phyloP scores from a whole-genome alignment of 2,329 filamentous ascomycete genomes.

The Arthrinium phaeospermum region DNA sequence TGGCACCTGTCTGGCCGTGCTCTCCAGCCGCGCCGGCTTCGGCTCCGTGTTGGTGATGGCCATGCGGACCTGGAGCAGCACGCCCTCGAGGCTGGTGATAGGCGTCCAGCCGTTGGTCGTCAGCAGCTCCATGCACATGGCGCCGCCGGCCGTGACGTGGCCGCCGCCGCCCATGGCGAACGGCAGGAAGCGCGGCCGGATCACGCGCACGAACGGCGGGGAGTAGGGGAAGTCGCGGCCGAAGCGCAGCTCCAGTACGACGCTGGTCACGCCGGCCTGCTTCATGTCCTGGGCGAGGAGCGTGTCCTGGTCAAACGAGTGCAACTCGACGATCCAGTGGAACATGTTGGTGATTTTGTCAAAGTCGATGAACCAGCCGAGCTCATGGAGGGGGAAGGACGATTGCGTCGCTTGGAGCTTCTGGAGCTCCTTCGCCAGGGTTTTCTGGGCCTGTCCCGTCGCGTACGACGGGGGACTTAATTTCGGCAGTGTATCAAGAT shows the following conservation, averaged over 20 bases:
- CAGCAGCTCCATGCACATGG: conserved; percentile 83
- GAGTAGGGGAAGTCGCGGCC: conserved; percentile 75
- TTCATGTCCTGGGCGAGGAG: conserved; percentile 80
- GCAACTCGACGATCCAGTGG: conserved; percentile 90
- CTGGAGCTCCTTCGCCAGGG: conserved; percentile 69
- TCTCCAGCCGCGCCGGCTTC: conserved; percentile 70
- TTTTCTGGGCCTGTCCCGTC: conserved; percentile 62
- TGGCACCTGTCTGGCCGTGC: neutral
- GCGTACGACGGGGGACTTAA: conserved; percentile 72
- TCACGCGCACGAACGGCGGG: conserved; percentile 84
- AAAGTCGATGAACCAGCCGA: conserved; percentile 85
- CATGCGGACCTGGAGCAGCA: conserved; percentile 81
- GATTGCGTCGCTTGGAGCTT: conserved; percentile 69
- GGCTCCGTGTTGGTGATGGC: conserved; percentile 74
- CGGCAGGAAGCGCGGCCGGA: conserved; percentile 78
- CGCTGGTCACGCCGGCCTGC: conserved; percentile 61
- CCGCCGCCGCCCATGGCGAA: conserved; percentile 79
- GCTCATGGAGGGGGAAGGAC: conserved; percentile 62
- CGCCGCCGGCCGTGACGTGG: conserved; percentile 83
- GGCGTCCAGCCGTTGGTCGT: conserved; percentile 85
- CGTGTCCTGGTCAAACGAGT: conserved; percentile 74
- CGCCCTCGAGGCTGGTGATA: conserved; percentile 74
- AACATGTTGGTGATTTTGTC: conserved; percentile 75
- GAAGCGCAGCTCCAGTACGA: conserved; percentile 85
- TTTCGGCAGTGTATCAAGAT: conserved; percentile 65